Base-by-base conservation (phyloP, 768 basidiomycete genomes). In the Mycena leptocephala region DNA sequence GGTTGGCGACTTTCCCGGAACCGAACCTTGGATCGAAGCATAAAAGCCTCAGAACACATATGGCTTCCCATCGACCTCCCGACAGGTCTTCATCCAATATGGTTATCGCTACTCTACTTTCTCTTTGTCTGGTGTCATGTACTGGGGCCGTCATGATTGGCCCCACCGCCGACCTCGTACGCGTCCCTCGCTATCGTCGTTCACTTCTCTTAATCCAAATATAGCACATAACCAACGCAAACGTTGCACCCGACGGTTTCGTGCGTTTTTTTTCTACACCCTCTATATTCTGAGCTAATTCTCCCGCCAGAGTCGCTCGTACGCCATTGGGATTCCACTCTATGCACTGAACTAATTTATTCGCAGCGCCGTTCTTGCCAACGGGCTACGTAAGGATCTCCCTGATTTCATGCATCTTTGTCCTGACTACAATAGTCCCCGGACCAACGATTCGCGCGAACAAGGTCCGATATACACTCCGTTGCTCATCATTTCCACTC, bases 311-410 rank as follows among this genome's bases (percentile, higher is more conserved):
- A 43, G 33, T 79, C 78, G 87, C 71, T 79, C 82, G 83, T 84
- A 28, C 58, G 86, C 80, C n/a, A 10, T 33, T 35, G 6, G 6
- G 4, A 20, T 33, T 10, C 13, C 10, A 28, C 26, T 55, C 3
- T n/a, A n/a, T n/a, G n/a, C n/a, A n/a, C n/a, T n/a, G n/a, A n/a
- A n/a, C n/a, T n/a, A n/a, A n/a, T n/a, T n/a, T n/a, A n/a, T n/a
- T n/a, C n/a, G n/a, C 33, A 88, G 87, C 33, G 82, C 88, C 35
- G 83, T 86, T 4, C 81, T 90, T 48, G 87, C 89, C 32, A 86
- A 84, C 88, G 75, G 75, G 3, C 56, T 67, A n/a, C n/a, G n/a
- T n/a, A n/a, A n/a, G n/a, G n/a, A n/a, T n/a, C n/a, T n/a, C n/a
- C n/a, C n/a, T n/a, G n/a, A n/a, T n/a, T n/a, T n/a, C n/a, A n/a